Base-by-base conservation (phyloP, 176 grass and related monocot species). In the Otatea glauca region DNA sequence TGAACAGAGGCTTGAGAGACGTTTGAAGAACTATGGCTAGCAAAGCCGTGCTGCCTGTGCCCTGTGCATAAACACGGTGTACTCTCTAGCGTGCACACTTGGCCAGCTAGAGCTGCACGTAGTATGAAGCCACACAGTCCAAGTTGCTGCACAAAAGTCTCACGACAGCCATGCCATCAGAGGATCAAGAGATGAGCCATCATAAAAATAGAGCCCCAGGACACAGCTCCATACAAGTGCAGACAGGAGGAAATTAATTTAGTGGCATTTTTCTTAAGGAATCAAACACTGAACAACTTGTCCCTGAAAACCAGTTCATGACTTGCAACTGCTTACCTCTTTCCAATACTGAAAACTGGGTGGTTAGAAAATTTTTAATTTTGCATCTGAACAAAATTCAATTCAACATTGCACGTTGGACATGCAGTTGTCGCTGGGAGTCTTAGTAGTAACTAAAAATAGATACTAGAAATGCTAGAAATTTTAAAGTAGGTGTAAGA, bases 341-440 rank as follows among this genome's bases (percentile, higher is more conserved):
- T 25, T 61, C n/a, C 9, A 61, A 61, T 25, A 61, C 23, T 25
- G n/a, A 25, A 25, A 24, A 61, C n/a, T 25, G 23, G 56, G 23
- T 23, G 7, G 56, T 59, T 59, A 59, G 20, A 59, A 23, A 9
- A 13, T 3, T 1, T 61, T 61, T 25, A 25, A 61, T 25, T 61
- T 61, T 61, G 23, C 58, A 25, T n/a, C 58, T 61, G 23, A 61
- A 61, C n/a, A 61, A 61, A 70, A 23, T 70, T 44, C 41, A 70
- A 70, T 21, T 45, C 21, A 43, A n/a, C 10, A 13, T 16, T 65
- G 24, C 5, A 17, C 5, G 45, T 32, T 73, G 14, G 23, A 50
- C 24, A 29, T 48, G 70, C 14, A 18, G 25, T 73, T 32, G 7
- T 32, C 27, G 7, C n/a, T 50, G 17, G 44, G 23, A 25, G 13